Base-by-base conservation (phyloP, 192 early-diverging fungal species). In the Gryganskiella cystojenkinii region DNA sequence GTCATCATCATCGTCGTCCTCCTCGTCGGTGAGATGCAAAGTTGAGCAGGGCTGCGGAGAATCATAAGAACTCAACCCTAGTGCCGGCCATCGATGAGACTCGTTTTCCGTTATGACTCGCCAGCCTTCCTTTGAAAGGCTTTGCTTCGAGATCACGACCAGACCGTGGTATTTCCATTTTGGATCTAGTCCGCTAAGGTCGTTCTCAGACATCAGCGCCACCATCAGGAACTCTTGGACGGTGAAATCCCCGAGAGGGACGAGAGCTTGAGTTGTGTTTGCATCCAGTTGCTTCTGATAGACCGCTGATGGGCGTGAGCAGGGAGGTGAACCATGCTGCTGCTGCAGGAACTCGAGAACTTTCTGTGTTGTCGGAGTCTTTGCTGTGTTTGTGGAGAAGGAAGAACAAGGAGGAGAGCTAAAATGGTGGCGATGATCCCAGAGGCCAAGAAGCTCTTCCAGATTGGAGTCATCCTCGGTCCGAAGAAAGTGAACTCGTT, bases 1-100 rank as follows among this genome's bases (percentile, higher is more conserved):
- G 19, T 78, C 74, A 28, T 69, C 74, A 17, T 78, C 74, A 4
- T 59, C 56, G 25, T 78, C 74, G 3, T 64, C 55, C 0, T 56
- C 59, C 0, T n/a, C n/a, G n/a, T n/a, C n/a, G n/a, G n/a, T n/a
- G n/a, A n/a, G n/a, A n/a, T n/a, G n/a, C n/a, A n/a, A n/a, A n/a
- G n/a, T n/a, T n/a, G n/a, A n/a, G n/a, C n/a, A n/a, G n/a, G n/a
- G n/a, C n/a, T n/a, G n/a, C n/a, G n/a, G n/a, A n/a, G n/a, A n/a
- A n/a, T n/a, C n/a, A n/a, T n/a, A n/a, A n/a, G n/a, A n/a, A n/a
- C n/a, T n/a, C n/a, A n/a, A n/a, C n/a, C n/a, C n/a, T n/a, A n/a
- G n/a, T n/a, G n/a, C n/a, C n/a, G n/a, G n/a, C n/a, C n/a, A n/a
- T n/a, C n/a, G n/a, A n/a, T n/a, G n/a, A n/a, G n/a, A n/a, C n/a